Conservation (phyloP, 2,329 filamentous ascomycete species). For the Calonectria multiphialidica region DNA sequence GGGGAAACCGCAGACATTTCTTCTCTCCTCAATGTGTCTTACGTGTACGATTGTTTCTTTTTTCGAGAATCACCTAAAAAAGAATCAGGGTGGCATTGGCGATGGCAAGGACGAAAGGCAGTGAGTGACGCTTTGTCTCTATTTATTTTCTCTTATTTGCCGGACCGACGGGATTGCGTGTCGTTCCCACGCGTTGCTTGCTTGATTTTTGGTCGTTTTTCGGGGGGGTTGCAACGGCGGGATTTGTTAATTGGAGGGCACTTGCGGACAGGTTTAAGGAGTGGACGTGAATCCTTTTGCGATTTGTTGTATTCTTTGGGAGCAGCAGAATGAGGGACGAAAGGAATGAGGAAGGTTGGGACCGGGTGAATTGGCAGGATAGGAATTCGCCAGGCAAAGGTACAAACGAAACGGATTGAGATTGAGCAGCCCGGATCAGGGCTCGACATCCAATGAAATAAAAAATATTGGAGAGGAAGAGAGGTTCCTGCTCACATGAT, state of each 20-base stretch:
- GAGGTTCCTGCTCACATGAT: neutral
- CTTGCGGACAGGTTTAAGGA: constrained; percentile 25
- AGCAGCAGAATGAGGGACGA: constrained; percentile 23
- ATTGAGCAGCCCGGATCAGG: constrained; percentile 37
- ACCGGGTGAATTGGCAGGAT: constrained; percentile 36
- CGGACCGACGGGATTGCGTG: constrained; percentile 41
- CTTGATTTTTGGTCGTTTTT: constrained; percentile 44
- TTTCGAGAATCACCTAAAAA: constrained; percentile 47
- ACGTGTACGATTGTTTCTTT: constrained; percentile 54
- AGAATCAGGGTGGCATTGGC: constrained; percentile 46
- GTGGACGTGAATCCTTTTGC: constrained; percentile 41
- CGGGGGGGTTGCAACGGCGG: constrained; percentile 42
- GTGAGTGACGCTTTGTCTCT: constrained; percentile 26
- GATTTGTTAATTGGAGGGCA: constrained; percentile 41
- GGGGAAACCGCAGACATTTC: constrained; percentile 40
- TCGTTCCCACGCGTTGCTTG: constrained; percentile 43
- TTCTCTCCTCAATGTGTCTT: constrained; percentile 46
- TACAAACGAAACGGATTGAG: constrained; percentile 36
- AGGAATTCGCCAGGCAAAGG: constrained; percentile 35
- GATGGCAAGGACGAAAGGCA: constrained; percentile 25
- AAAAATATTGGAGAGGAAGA: constrained; percentile 31
- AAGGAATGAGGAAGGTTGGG: constrained; percentile 28
- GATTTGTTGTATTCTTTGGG: constrained; percentile 42
- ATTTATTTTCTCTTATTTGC: constrained; percentile 36
- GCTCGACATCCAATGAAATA: constrained; percentile 44